phyloP scores from a whole-genome alignment of 768 basidiomycete genomes.

The Lyophyllum semitale region DNA sequence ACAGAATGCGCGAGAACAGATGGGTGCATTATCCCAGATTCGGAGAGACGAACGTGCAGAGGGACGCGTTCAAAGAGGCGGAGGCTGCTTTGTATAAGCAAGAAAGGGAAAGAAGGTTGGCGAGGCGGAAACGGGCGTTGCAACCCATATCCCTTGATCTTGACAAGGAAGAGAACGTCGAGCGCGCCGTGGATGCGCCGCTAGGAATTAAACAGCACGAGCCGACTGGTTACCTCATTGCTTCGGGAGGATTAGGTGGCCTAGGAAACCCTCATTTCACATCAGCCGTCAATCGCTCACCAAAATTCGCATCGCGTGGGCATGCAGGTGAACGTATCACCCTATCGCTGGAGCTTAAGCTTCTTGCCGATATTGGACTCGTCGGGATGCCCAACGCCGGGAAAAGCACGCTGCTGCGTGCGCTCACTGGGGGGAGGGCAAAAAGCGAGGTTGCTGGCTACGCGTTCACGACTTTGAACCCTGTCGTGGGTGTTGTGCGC shows the following conservation, averaged over 20 bases:
- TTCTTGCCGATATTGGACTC: constrained; percentile 92
- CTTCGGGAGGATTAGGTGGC: constrained; percentile 79
- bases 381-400: constrained; percentile 97
- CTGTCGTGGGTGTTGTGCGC: constrained; percentile 88
- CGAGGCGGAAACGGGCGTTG: constrained; percentile 41
- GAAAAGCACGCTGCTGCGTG: constrained; percentile 89
- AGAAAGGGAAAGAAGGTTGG: constrained; percentile 59
- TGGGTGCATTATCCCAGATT: constrained; percentile 83
- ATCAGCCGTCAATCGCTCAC: constrained; percentile 67
- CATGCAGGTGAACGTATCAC: constrained; percentile 75
- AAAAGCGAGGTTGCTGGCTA: constrained; percentile 87
- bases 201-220: constrained; percentile 59
- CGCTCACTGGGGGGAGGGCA: constrained; percentile 83
- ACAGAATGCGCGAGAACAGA: constrained; percentile 62
- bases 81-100: constrained; percentile 60
- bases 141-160: constrained; percentile 63
- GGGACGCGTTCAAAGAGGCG: constrained; percentile 72
- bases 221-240: constrained; percentile 64
- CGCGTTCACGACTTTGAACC: constrained; percentile 95
- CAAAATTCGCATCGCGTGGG: constrained; percentile 85
- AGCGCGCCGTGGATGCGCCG: constrained; percentile 56
- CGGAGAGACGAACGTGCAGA: constrained; percentile 59
- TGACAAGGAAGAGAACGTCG: constrained; percentile 47
- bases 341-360: constrained; percentile 89
- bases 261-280: constrained; percentile 89